Evolutionary conservation across 1,139 yeast species (phyloP).

Genomic region (Yamadazyma siamensis): DNA sequence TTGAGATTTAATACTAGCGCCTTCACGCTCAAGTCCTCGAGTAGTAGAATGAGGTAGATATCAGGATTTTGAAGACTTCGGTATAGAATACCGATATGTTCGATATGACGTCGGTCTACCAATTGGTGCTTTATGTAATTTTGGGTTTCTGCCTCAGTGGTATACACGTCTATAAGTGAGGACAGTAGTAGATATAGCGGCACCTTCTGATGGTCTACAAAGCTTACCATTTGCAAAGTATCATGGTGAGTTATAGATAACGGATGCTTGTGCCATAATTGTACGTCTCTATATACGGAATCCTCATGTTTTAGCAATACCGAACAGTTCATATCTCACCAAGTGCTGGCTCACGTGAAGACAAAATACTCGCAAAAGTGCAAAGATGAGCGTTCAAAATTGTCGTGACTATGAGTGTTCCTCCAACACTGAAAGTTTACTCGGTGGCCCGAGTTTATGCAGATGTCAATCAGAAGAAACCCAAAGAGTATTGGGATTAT

Average conservation of each 20-base stretch:
- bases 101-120: no score
- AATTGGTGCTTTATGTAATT: slow-evolving; percentile 21
- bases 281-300: slow-evolving; percentile 19
- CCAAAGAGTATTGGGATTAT: slow-evolving; percentile 92
- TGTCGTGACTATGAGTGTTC: slow-evolving; percentile 35
- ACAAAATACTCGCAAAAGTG: not conserved
- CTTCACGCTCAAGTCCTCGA: slow-evolving; percentile 15
- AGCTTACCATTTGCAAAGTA: slow-evolving; percentile 8
- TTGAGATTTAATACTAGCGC: slow-evolving; percentile 18
- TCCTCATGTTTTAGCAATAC: slow-evolving; percentile 8
- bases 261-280: slow-evolving; percentile 21
- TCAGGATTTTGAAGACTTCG: slow-evolving; percentile 11
- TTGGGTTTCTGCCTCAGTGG: slow-evolving; percentile 20
- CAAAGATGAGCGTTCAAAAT: slow-evolving; percentile 1
- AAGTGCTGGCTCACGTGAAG: slow-evolving; percentile 12
- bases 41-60: slow-evolving; percentile 19
- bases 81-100: slow-evolving; percentile 17
- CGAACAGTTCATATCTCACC: slow-evolving; percentile 18
- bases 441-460: slow-evolving; percentile 88
- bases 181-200: slow-evolving; percentile 29
- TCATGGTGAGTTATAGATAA: slow-evolving; percentile 8
- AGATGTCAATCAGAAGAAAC: slow-evolving; percentile 75
- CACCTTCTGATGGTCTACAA: slow-evolving; percentile 21
- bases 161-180: slow-evolving; percentile 24
- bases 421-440: slow-evolving; percentile 31